Evolutionary conservation across 345 rosid species (phyloP).

Genomic region (Excoecaria agallocha): DNA sequence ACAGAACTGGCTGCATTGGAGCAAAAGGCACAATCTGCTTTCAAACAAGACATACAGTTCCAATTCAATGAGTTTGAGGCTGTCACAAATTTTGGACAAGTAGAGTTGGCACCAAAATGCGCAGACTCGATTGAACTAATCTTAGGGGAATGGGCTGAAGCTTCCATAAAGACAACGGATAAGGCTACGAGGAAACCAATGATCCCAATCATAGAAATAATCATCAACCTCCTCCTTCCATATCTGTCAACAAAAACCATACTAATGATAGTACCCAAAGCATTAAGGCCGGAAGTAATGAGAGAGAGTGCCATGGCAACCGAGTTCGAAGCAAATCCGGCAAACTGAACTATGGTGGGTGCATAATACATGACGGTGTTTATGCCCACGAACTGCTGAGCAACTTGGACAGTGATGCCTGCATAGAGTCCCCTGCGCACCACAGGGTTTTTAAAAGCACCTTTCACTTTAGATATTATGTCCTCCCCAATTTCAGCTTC

Average conservation of each 20-base stretch:
- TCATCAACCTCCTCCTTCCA: conserved; percentile 79
- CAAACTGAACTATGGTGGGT: conserved; percentile 85
- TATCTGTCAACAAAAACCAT: conserved; percentile 74
- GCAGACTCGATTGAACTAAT: conserved; percentile 32
- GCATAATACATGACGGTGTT: conserved; percentile 96
- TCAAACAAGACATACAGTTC: conserved; percentile 78
- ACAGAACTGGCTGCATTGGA: conserved; percentile 39
- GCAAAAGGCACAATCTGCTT: conserved; percentile 62
- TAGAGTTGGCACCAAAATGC: conserved; percentile 54
- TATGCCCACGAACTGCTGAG: conserved; percentile 90
- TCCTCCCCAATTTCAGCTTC: conserved; percentile 50
- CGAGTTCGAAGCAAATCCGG: conserved; percentile 80
- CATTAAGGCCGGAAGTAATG: conserved; percentile 78
- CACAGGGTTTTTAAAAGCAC: conserved; percentile 45
- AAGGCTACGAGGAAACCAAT: conserved; percentile 55
- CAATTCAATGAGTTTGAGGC: conserved; percentile 36
- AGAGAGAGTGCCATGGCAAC: conserved; percentile 84
- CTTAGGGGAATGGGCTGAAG: conserved; percentile 55
- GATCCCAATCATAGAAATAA: conserved; percentile 74
- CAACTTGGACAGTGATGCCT: conserved; percentile 84
- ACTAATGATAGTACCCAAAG: conserved; percentile 68
- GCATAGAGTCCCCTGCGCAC: conserved; percentile 85
- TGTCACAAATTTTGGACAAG: conserved; percentile 47
- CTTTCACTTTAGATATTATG: conserved; percentile 51
- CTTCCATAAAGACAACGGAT: conserved; percentile 54